Conservation (phyloP, 257 asterid genomes). For the Cruciata laevipes region DNA sequence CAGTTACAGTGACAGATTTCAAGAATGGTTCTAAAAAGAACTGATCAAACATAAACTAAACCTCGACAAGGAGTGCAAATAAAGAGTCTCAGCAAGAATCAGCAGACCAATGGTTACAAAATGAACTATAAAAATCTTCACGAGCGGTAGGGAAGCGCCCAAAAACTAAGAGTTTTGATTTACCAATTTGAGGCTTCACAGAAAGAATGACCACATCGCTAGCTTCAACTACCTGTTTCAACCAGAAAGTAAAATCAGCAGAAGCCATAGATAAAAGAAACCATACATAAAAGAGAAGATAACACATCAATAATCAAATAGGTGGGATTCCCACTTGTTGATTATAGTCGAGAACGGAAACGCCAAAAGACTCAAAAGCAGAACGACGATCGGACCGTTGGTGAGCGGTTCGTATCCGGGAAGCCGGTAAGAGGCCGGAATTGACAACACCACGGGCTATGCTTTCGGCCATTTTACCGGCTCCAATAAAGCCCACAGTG, state of each 20-base stretch:
- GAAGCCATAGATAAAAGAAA: not conserved
- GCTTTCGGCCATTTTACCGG: slow-evolving; percentile 97
- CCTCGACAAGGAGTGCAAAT: no score
- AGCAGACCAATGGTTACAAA: not conserved
- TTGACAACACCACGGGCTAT: slow-evolving; percentile 81
- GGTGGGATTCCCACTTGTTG: slow-evolving; percentile 37
- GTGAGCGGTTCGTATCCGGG: slow-evolving; percentile 70
- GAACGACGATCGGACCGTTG: slow-evolving; percentile 52
- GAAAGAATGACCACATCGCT: slow-evolving; percentile 82
- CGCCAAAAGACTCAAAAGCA: slow-evolving; percentile 78
- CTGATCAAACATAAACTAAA: not conserved
- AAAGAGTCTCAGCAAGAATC: not conserved
- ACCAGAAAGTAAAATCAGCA: not conserved
- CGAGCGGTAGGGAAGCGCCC: not conserved
- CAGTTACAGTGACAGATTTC: not conserved
- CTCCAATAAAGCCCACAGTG: slow-evolving; percentile 86
- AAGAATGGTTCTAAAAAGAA: not conserved
- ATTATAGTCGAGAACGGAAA: slow-evolving; percentile 51
- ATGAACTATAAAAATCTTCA: not conserved
- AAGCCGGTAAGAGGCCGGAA: slow-evolving; percentile 71
- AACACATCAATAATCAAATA: not conserved
- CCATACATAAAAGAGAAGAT: not conserved
- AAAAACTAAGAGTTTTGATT: slow-evolving; percentile 3
- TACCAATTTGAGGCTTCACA: slow-evolving; percentile 96
- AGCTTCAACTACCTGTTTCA: slow-evolving; percentile 71